Percentiles rank a stretch among this genome's conserved stretches.
These are phyloP conservation scores for Conticribra weissflogii DNA, from an alignment of 108 stramenopile genomes.

Conservation along the genomic window DNA sequence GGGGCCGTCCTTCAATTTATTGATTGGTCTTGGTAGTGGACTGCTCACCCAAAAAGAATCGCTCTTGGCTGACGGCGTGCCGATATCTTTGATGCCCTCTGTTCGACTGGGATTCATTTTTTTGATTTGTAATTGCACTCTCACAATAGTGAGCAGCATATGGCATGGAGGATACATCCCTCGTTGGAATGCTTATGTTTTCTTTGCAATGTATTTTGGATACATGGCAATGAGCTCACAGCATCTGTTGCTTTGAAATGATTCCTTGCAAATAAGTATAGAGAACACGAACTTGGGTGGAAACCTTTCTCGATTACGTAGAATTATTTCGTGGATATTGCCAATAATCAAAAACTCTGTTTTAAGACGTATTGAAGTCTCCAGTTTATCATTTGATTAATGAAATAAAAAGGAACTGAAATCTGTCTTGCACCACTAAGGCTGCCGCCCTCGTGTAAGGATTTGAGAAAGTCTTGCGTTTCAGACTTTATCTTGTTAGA, in stretches of 20 bases:
- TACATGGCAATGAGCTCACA: not conserved
- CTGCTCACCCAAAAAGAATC: slow-evolving; percentile 45
- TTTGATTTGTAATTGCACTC: slow-evolving; percentile 14
- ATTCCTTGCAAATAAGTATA: no score
- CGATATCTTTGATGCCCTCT: slow-evolving; percentile 18
- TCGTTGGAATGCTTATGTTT: slow-evolving; percentile 8
- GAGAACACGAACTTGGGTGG: no score
- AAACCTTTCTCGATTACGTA: no score
- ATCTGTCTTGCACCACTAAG: no score
- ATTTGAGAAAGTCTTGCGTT: no score
- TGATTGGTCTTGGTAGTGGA: slow-evolving; percentile 76
- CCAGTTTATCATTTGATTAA: no score
- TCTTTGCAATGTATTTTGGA: slow-evolving; percentile 5
- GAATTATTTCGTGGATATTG: no score
- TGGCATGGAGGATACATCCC: slow-evolving; percentile 18
- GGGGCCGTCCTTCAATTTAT: slow-evolving; percentile 93
- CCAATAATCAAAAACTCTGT: no score
- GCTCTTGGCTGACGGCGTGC: slow-evolving; percentile 17
- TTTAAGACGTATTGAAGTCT: no score
- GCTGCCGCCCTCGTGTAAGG: no score
- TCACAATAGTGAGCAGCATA: slow-evolving; percentile 8
- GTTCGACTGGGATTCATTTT: slow-evolving; percentile 20
- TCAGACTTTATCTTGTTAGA: no score
- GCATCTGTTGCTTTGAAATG: not conserved
- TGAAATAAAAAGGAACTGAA: no score